Percentiles rank a stretch among this genome's conserved stretches.
These are phyloP conservation scores for Elongisporangium undulatum DNA, from an alignment of 352 stramenopile species.

Conservation along the genomic window DNA sequence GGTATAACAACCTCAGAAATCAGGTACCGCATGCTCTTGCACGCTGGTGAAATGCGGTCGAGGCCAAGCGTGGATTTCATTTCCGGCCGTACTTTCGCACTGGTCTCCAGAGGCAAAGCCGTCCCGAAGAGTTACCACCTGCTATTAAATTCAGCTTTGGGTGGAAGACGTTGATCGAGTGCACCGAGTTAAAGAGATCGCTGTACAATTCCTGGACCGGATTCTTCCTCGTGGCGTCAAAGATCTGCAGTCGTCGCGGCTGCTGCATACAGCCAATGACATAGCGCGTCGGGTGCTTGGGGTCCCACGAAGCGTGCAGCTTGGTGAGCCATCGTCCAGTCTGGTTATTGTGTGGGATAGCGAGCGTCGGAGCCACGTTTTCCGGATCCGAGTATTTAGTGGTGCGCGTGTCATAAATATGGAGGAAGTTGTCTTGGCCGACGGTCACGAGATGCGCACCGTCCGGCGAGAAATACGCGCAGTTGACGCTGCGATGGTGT, in stretches of 20 bases:
- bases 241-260: conserved; percentile 80
- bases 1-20: no score
- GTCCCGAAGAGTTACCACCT: conserved; percentile 74
- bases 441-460: conserved; percentile 76
- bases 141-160: conserved; percentile 62
- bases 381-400: conserved; percentile 13
- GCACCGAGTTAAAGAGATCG: conserved; percentile 71
- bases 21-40: background rate
- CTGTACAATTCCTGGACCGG: conserved; percentile 67
- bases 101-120: conserved; percentile 55
- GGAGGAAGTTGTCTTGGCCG: conserved; percentile 76
- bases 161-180: conserved; percentile 88
- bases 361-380: conserved; percentile 24
- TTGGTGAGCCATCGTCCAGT: conserved; percentile 88
- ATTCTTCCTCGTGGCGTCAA: conserved; percentile 53
- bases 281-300: conserved; percentile 63
- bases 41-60: background rate
- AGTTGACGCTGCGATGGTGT: conserved; percentile 81
- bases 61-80: background rate
- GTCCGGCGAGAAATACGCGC: conserved; percentile 80
- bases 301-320: conserved; percentile 77
- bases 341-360: conserved; percentile 80
- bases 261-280: conserved; percentile 83
- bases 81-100: conserved; percentile 8
- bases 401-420: conserved; percentile 56